Percentiles rank a stretch among this genome's conserved stretches.
Evolutionary conservation across 345 rosid genomes (phyloP).

Genomic region (Populus ilicifolia): DNA sequence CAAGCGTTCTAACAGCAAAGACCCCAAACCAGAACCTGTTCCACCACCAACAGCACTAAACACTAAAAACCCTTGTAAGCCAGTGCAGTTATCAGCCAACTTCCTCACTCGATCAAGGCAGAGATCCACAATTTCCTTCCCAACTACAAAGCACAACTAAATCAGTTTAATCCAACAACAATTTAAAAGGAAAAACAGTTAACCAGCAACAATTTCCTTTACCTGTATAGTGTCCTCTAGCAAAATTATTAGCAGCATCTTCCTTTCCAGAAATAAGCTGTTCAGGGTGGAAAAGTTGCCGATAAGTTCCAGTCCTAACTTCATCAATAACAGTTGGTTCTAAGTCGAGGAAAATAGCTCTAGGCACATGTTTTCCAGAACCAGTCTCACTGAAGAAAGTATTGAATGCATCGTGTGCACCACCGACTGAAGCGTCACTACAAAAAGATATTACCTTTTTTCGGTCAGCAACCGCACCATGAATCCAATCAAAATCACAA

Average conservation of each 20-base stretch:
- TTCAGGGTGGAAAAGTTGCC: slow-evolving; percentile 36
- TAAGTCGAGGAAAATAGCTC: slow-evolving; percentile 35
- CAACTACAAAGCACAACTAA: slow-evolving; percentile 22
- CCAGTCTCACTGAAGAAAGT: slow-evolving; percentile 42
- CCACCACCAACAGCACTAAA: slow-evolving; percentile 38
- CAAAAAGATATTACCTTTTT: slow-evolving; percentile 1
- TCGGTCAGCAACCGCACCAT: not conserved
- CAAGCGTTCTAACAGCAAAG: slow-evolving; percentile 36
- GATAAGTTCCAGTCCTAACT: slow-evolving; percentile 29
- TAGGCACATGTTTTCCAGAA: slow-evolving; percentile 36
- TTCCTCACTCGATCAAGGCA: slow-evolving; percentile 39
- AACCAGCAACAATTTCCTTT: not conserved
- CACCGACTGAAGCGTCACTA: slow-evolving; percentile 29
- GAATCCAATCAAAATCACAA: not conserved
- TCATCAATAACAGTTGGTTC: slow-evolving; percentile 41
- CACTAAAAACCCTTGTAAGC: slow-evolving; percentile 36
- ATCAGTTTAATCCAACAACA: slow-evolving; percentile 1
- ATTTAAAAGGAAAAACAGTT: not conserved
- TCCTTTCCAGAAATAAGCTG: slow-evolving; percentile 41
- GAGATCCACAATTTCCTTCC: slow-evolving; percentile 37
- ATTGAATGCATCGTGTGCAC: slow-evolving; percentile 36
- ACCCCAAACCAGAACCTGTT: slow-evolving; percentile 39
- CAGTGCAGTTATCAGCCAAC: slow-evolving; percentile 38
- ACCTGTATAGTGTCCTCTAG: slow-evolving; percentile 39
- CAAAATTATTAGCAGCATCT: slow-evolving; percentile 41